Conservation (phyloP, 1,284 basidiomycete species). For the Bjerkandera adusta region DNA sequence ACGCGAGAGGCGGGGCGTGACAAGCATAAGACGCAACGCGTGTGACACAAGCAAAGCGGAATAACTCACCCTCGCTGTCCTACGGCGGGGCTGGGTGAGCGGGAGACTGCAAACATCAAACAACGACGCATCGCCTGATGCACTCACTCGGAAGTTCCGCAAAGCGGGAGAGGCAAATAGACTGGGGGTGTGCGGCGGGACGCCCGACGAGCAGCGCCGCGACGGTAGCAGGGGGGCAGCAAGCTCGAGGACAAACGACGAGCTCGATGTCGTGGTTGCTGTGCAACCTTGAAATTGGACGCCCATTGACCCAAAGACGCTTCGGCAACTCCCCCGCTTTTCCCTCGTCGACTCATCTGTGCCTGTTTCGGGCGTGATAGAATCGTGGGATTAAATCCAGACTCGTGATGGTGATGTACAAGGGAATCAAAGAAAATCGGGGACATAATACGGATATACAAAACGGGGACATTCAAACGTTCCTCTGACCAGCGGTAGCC, state of each 20-base stretch:
- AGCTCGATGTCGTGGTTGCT: constrained; percentile 7
- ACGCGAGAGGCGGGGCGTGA: neutral
- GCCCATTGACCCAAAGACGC: neutral
- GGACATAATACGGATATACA: constrained; percentile 1
- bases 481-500: constrained; percentile 15
- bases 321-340: too few species aligned
- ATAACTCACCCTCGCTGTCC: constrained; percentile 10
- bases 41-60: neutral
- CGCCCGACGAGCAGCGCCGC: neutral
- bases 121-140: constrained; percentile 6
- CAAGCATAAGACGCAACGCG: neutral
- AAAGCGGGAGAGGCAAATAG: neutral
- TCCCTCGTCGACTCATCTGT: too few species aligned
- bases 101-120: constrained; percentile 4
- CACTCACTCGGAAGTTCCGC: constrained; percentile 11
- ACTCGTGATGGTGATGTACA: neutral
- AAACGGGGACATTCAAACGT: too few species aligned
- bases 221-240: too few species aligned
- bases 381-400: too few species aligned
- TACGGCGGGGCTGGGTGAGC: constrained; percentile 6
- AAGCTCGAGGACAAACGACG: constrained; percentile 3
- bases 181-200: neutral
- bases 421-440: neutral
- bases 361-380: too few species aligned
- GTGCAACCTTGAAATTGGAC: constrained; percentile 2